A percentile compares a stretch with the other conserved stretches of the same genome.
phyloP scores from a whole-genome alignment of 139 green algal genomes.

The Chlorella sorokiniana region DNA sequence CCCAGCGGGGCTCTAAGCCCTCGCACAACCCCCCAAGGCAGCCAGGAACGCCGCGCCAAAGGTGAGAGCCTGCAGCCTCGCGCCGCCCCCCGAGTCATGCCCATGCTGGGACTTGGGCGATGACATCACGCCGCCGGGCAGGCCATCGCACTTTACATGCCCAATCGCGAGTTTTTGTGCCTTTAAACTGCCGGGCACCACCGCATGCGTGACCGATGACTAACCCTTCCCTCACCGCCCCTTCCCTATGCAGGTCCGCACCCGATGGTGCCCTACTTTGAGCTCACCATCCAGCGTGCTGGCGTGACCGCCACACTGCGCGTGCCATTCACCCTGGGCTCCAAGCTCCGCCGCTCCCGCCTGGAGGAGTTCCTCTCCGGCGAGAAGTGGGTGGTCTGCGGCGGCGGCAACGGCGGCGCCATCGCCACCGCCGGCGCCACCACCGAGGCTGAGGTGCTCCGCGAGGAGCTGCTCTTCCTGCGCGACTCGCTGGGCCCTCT shows the following conservation, averaged over 20 bases:
- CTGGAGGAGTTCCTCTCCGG: background rate
- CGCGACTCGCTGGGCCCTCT: slow-evolving; percentile 3
- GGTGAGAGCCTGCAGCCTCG: too few relatives aligned
- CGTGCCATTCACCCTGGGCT: slow-evolving; percentile 3
- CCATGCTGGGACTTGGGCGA: too few relatives aligned
- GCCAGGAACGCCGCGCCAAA: too few relatives aligned
- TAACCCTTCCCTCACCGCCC: background rate
- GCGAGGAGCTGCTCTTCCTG: slow-evolving; percentile 4
- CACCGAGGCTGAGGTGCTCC: background rate
- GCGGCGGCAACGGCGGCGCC: background rate
- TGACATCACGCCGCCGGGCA: too few relatives aligned
- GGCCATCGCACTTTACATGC: too few relatives aligned
- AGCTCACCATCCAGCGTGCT: background rate
- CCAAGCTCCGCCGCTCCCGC: background rate
- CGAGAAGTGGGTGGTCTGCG: background rate
- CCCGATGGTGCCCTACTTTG: background rate
- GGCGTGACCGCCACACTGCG: background rate
- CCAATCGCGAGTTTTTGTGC: too few relatives aligned
- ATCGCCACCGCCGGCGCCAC: background rate
- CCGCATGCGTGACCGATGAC: background rate
- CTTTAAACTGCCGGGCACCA: too few relatives aligned
- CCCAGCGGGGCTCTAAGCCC: too few relatives aligned
- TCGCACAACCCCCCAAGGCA: too few relatives aligned
- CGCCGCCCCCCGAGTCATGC: too few relatives aligned
- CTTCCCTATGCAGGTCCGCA: background rate